These are phyloP conservation scores for Tylopilus intermedius DNA, from an alignment of 768 basidiomycete species.

Conservation along the genomic window DNA sequence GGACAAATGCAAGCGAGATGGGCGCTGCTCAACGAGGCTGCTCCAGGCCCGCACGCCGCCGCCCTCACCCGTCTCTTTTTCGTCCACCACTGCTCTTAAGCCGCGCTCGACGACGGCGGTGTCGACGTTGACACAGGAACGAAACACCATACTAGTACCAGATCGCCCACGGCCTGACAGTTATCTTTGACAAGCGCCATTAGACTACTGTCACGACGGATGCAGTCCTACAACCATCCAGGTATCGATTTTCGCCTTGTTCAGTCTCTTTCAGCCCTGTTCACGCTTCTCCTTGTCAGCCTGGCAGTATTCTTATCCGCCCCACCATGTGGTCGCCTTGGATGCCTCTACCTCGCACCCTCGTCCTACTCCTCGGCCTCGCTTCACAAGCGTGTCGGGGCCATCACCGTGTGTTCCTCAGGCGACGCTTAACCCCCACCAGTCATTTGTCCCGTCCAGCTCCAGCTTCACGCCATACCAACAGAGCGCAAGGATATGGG, in stretches of 20 bases:
- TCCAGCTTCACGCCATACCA: slow-evolving; percentile 25
- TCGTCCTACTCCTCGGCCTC: slow-evolving; percentile 15
- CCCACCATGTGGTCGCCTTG: slow-evolving; percentile 20
- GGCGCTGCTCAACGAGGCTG: slow-evolving; percentile 11
- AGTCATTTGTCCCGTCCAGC: slow-evolving; percentile 19
- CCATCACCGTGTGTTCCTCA: slow-evolving; percentile 1
- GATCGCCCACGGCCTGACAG: background rate
- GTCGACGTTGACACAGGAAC: background rate
- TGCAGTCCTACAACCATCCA: slow-evolving; percentile 32
- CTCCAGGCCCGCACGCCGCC: background rate
- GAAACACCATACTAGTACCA: slow-evolving; percentile 3
- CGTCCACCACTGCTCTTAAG: background rate
- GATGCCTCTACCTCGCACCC: slow-evolving; percentile 12
- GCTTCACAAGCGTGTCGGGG: slow-evolving; percentile 19
- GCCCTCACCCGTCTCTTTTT: background rate
- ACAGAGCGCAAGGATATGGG: slow-evolving; percentile 21
- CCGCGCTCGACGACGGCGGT: too few relatives aligned
- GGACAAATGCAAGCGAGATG: slow-evolving; percentile 17
- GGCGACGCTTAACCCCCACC: slow-evolving; percentile 1
- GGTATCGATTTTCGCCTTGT: slow-evolving; percentile 10
- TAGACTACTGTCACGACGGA: background rate
- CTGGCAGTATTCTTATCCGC: slow-evolving; percentile 17
- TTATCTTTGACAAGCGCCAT: background rate
- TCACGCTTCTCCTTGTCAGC: slow-evolving; percentile 12
- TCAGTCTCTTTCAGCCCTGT: background rate